Base-by-base conservation (phyloP, 805 yeast species). In the Saccharomycopsis microspora region DNA sequence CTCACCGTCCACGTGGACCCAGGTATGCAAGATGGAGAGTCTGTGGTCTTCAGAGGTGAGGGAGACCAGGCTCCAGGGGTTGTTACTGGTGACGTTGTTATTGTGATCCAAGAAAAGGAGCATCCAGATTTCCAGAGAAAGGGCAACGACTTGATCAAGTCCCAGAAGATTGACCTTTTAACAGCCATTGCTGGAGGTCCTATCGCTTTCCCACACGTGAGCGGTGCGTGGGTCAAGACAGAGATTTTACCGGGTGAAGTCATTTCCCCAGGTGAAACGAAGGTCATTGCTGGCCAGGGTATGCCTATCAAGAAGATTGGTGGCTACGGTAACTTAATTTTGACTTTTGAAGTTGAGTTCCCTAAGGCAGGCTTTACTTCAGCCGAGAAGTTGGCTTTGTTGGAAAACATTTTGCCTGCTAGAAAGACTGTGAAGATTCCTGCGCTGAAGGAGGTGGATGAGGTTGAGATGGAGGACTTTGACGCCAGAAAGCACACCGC, bases 101-200 rank as follows among this genome's bases (percentile, higher is more conserved):
- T 93, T 56, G 84, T 88, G 38, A 77, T 93, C 55, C 90, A 85
- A 54, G 96, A 90, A 73, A 86, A 83, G 72, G 85, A 87, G 54
- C 94, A 93, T 66, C 78, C 75, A 42, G 64, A 71, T 50, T 93
- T 87, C 73, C 76, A 78, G 57, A 86, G 99, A 78, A 76, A 82
- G 64, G 95, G 88, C 56, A 83, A 86, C 63, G 96, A 93, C 64
- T 76, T 93, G 61, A 74, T 74, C 64, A 82, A 82, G 66, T 85
- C 82, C 61, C 87, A 86, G 56, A 88, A 87, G 70, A 71, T 93
- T 60, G 97, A 93, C 65, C 74, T 93, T 57, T 72, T 90, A 62
- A 88, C 97, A 30, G 96, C 99, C 32, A 75, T 93, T 58, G 94
- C 96, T 42, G 99, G 99, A 63, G 99, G 99, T 59, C 81, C 82